These are phyloP conservation scores for Tulasnella sp. DNA, from an alignment of 768 basidiomycete genomes.

Conservation along the genomic window DNA sequence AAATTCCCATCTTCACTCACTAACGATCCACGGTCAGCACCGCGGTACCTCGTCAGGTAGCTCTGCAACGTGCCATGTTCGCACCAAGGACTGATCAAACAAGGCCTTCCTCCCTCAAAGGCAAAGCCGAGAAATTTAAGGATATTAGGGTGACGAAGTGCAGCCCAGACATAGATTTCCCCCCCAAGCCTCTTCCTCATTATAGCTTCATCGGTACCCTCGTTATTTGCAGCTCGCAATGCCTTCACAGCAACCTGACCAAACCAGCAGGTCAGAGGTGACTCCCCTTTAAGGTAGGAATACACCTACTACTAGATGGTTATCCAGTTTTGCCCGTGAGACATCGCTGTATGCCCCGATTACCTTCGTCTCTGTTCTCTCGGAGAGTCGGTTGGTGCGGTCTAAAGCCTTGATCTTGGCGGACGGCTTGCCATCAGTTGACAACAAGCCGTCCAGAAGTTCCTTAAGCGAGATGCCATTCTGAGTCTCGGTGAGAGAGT, in stretches of 20 bases:
- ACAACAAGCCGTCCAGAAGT: no score
- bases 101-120: conserved; percentile 22
- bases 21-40: conserved; percentile 39
- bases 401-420: background rate
- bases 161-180: background rate
- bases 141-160: background rate
- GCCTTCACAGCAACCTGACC: background rate
- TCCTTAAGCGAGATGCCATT: no score
- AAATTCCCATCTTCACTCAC: conserved; percentile 28
- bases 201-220: background rate
- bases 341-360: background rate
- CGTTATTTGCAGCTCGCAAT: background rate
- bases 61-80: conserved; percentile 43
- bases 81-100: conserved; percentile 55
- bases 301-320: background rate
- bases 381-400: background rate
- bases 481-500: no score
- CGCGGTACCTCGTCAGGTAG: conserved; percentile 40
- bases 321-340: background rate
- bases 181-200: background rate
- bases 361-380: background rate
- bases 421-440: no score
- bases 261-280: background rate
- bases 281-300: background rate
- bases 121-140: background rate